Base-by-base conservation (phyloP, 2,329 filamentous ascomycete species). In the Nemania abortiva region DNA sequence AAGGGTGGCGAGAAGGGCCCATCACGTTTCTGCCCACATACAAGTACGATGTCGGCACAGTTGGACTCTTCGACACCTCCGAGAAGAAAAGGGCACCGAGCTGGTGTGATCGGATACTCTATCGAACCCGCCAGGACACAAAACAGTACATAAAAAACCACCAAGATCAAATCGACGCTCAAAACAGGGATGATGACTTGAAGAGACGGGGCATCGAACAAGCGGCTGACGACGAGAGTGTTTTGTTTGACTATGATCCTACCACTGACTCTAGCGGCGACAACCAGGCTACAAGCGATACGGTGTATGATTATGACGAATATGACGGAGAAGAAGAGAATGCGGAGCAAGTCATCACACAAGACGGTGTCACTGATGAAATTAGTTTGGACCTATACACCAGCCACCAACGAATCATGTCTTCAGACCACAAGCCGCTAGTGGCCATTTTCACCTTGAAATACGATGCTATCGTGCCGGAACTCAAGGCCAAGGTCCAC, bases 31-130 rank as follows among this genome's bases (percentile, higher is more conserved):
- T 98, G 18, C 96, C 96, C 1, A 97, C 96, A 0, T 99, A 99
- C 81, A 99, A 99, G 80, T 99, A 99, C 74, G 97, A 99, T 76
- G 86, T 97, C 31, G 96, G 96, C n/a, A 97, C 92, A 34, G 89
- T 97, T 37, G 93, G 93, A 1, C 87, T 94, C 34, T 99, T 98
- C 78, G 97, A 99, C 81, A 94, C 95, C 0, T 97, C 95, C 73
- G 96, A 98, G 78, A 99, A 99, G 83, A 91, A 91, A 72, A 88
- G 97, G 62, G 92, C 93, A 1, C 96, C 96, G 2, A 97, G 94
- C 78, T 99, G 96, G 95, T 99, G 96, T 79, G 96, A 99, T 81
- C 91, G 96, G 18, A 95, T 99, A 54, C 81, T 99, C 0, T 99
- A 90, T 79, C 88, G 95, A 7, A 96, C 94, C 1, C 88, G 91